Percentiles rank a stretch among this genome's conserved stretches.
Conservation (phyloP, 306 rosid species). For the Corylus heterophylla region DNA sequence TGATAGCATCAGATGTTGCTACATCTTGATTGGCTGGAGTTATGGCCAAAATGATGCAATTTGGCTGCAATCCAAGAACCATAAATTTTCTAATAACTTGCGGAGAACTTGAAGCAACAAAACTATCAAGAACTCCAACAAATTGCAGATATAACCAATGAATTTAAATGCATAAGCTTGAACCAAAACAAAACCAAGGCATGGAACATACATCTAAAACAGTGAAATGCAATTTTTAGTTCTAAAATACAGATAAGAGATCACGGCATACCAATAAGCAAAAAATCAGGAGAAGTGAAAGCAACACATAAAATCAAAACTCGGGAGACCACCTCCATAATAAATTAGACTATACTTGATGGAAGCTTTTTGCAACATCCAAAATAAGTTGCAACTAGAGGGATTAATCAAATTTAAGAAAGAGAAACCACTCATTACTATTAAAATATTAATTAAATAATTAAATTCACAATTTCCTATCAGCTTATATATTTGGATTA, state of each 20-base stretch:
- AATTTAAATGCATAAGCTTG: not conserved
- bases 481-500: too few relatives aligned
- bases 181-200: not conserved
- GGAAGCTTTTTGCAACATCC: not conserved
- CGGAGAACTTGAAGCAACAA: not conserved
- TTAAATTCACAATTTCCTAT: too few relatives aligned
- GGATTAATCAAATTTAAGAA: not conserved
- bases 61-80: conserved; percentile 58
- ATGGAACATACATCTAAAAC: not conserved
- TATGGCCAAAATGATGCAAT: conserved; percentile 83
- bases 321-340: not conserved
- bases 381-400: not conserved
- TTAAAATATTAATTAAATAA: too few relatives aligned
- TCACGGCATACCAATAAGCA: not conserved
- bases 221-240: not conserved
- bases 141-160: not conserved
- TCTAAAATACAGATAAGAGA: not conserved
- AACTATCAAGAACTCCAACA: not conserved
- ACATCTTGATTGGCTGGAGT: conserved; percentile 94
- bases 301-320: not conserved
- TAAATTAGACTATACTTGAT: not conserved
- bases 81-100: not conserved
- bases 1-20: conserved; percentile 92
- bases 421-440: not conserved
- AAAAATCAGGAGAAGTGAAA: not conserved